phyloP scores from a whole-genome alignment of 768 basidiomycete species.

The Pleurotus ostreatus region DNA sequence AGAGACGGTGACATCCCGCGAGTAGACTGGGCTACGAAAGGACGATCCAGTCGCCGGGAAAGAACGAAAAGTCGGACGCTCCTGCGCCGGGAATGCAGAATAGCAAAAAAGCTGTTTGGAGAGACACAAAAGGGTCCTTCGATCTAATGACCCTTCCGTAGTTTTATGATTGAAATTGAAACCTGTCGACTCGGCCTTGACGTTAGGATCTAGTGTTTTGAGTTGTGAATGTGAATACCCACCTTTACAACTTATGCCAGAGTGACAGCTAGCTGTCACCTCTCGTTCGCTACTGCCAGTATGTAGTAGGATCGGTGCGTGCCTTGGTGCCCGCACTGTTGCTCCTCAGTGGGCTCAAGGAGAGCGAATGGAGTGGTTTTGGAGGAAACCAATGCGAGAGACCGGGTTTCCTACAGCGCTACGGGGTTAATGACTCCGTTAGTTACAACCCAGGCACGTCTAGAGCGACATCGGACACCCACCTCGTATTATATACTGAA shows the following conservation, averaged over 20 bases:
- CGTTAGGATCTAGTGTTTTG: not conserved
- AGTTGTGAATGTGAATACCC: not conserved
- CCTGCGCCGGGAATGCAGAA: not conserved
- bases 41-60: conserved; percentile 6
- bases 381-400: not conserved
- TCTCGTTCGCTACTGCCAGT: not conserved
- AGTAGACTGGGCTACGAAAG: not conserved
- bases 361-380: not conserved
- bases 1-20: conserved; percentile 5
- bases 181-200: not conserved
- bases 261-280: not conserved
- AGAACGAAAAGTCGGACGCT: not conserved
- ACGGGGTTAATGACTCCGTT: not conserved
- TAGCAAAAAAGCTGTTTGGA: not conserved
- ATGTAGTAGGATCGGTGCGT: not conserved
- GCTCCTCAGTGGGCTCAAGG: not conserved
- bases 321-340: not conserved
- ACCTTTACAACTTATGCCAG: not conserved
- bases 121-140: not conserved
- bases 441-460: conserved; percentile 3
- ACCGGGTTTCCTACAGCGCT: not conserved
- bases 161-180: not conserved
- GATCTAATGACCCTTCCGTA: not conserved
- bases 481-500: not conserved
- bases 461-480: not conserved